Percentiles rank a stretch among this genome's conserved stretches.
These are phyloP conservation scores for Exophiala phaeomuriformis DNA, from an alignment of 2,329 filamentous ascomycete genomes.

Conservation along the genomic window DNA sequence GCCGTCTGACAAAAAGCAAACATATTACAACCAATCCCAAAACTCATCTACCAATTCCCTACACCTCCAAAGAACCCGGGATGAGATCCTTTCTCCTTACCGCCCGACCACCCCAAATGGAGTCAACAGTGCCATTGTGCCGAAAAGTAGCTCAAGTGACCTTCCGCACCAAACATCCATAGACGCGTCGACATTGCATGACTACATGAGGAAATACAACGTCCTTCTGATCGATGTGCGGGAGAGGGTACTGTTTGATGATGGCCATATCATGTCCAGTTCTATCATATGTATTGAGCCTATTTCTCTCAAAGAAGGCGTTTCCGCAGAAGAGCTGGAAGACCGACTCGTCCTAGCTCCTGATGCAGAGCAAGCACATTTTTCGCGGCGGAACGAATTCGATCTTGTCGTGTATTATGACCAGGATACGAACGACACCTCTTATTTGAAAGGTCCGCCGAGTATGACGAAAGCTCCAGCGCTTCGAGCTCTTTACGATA, in stretches of 20 bases:
- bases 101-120: slow-evolving; percentile 40
- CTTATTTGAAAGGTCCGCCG: slow-evolving; percentile 47
- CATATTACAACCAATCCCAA: slow-evolving; percentile 34
- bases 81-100: slow-evolving; percentile 35
- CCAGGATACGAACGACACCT: slow-evolving; percentile 53
- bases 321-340: slow-evolving; percentile 56
- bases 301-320: slow-evolving; percentile 60
- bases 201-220: slow-evolving; percentile 58
- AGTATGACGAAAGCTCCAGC: slow-evolving; percentile 45
- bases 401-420: slow-evolving; percentile 92
- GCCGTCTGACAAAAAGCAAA: slow-evolving; percentile 23
- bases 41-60: slow-evolving; percentile 31
- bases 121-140: slow-evolving; percentile 33
- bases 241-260: slow-evolving; percentile 69
- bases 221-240: slow-evolving; percentile 83
- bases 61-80: slow-evolving; percentile 34
- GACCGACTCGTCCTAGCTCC: slow-evolving; percentile 44
- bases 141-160: slow-evolving; percentile 40
- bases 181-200: slow-evolving; percentile 61
- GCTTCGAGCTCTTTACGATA: slow-evolving; percentile 68
- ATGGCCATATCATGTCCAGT: slow-evolving; percentile 78
- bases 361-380: slow-evolving; percentile 60
- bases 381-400: slow-evolving; percentile 65
- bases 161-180: slow-evolving; percentile 55
- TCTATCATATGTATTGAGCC: slow-evolving; percentile 88